Evolutionary conservation across 169 alveolate species (phyloP), one percentile per base, ranked within the genome.

Genomic region (Babesia divergens): DNA sequence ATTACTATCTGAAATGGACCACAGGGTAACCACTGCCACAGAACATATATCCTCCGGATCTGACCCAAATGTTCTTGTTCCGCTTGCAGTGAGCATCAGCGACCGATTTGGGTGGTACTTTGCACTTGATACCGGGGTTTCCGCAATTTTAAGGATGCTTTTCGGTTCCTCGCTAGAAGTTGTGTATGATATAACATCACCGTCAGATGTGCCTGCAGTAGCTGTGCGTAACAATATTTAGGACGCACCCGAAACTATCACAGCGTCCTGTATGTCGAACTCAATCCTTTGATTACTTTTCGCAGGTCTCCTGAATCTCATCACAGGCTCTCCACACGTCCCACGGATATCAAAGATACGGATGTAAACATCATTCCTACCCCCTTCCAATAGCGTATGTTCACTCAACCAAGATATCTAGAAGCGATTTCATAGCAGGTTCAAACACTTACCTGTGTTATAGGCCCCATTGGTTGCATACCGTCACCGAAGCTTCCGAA

Each of bases 311-410:
- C 59, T 31, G 22, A 29, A 67, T 0, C 86, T 13, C 49, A 50
- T 58, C 22, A 67, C 14, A 7, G 86, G 86, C 2, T 43, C 20
- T 16, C 37, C 31, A 3, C 26, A 29, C 24, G 44, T 70, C 22
- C 86, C 80, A 14, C 88, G 24, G 26, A 71, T 55, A 31, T 80
- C 88, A 49, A 34, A 80, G 6, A 50, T 46, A 24, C 88, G 58
- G 3, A 80, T 28, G 43, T 60, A 70, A 34, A 28, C 42, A 37
- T 80, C 88, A 37, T 56, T 49, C 24, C 88, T 54, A 32, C 82
- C 29, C 13, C 88, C 88, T 28, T 44, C 79, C 56, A 80, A 31
- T 2, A 80, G 13, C 34, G 24, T 43, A 43, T 26, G 14, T 8
- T 80, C 80, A 20, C 49, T 58, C 14, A 64, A 22, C 83, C 83